Conservation (phyloP, 345 rosid genomes). For the Gossypium anomalum region DNA sequence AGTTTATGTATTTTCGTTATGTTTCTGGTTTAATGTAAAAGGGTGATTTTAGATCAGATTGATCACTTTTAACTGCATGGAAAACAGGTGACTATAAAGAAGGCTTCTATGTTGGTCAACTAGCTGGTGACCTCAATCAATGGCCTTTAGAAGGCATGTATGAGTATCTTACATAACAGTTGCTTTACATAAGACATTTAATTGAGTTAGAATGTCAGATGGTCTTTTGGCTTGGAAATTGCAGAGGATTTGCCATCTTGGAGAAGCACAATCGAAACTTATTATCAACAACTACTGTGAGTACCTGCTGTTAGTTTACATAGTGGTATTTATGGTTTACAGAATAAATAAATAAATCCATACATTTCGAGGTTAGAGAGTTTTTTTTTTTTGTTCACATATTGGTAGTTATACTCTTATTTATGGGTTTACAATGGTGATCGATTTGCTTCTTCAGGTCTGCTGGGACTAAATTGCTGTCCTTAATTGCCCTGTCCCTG, state of each 20-base stretch:
- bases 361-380: too few relatives aligned
- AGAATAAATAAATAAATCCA: too few relatives aligned
- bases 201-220: background rate
- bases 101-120: conserved; percentile 62
- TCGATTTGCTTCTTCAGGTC: conserved; percentile 37
- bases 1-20: background rate
- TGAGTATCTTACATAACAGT: background rate
- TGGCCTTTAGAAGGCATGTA: conserved; percentile 68
- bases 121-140: conserved; percentile 39
- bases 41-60: background rate
- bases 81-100: conserved; percentile 74
- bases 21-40: background rate
- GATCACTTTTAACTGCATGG: background rate
- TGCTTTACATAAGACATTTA: background rate
- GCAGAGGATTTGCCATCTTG: conserved; percentile 60
- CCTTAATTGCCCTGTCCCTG: conserved; percentile 72
- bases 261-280: conserved; percentile 58
- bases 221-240: conserved; percentile 22
- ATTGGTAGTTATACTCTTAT: background rate
- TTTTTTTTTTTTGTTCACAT: background rate
- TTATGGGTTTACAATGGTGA: background rate
- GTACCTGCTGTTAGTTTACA: conserved; percentile 14
- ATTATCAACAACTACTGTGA: conserved; percentile 44
- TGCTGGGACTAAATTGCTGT: conserved; percentile 47
- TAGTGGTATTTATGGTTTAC: background rate